phyloP scores from a whole-genome alignment of 441 rosid genomes.

The Eutrema salsugineum region DNA sequence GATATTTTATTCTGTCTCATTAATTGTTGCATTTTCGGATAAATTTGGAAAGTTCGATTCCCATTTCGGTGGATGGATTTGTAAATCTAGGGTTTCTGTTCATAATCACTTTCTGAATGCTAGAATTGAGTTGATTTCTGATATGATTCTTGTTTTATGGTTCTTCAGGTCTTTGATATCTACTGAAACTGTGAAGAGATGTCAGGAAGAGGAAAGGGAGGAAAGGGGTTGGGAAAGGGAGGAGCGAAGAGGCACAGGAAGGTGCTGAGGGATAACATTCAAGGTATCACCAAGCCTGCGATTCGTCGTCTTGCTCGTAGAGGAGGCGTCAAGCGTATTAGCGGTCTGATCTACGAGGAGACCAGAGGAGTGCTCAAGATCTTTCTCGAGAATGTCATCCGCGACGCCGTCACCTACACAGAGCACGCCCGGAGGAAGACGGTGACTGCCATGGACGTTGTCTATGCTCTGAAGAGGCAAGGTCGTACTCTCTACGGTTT shows the following conservation, averaged over 20 bases:
- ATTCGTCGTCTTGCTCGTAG: slow-evolving; percentile 33
- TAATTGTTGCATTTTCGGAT: too few relatives aligned
- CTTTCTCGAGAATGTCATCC: slow-evolving; percentile 34
- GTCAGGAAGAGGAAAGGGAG: slow-evolving; percentile 38
- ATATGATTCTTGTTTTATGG: not conserved
- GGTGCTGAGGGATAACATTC: slow-evolving; percentile 31
- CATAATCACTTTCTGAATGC: too few relatives aligned
- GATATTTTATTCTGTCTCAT: too few relatives aligned
- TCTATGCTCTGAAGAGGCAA: slow-evolving; percentile 27
- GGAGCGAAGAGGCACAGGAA: slow-evolving; percentile 35
- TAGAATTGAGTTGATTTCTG: not conserved
- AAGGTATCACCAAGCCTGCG: slow-evolving; percentile 32
- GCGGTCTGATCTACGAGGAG: slow-evolving; percentile 30
- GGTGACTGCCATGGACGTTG: slow-evolving; percentile 32
- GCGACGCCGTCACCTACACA: slow-evolving; percentile 30
- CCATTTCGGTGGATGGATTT: not conserved
- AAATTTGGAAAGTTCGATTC: not conserved
- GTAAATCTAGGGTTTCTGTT: not conserved
- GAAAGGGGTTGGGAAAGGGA: slow-evolving; percentile 32
- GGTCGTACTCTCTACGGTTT: slow-evolving; percentile 31
- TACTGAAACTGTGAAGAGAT: not conserved
- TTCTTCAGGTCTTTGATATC: not conserved
- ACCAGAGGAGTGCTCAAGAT: slow-evolving; percentile 33
- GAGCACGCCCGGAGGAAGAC: slow-evolving; percentile 36
- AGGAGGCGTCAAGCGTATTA: slow-evolving; percentile 31